Conservation (phyloP, 176 grass and related monocot genomes). For the Olyra latifolia region DNA sequence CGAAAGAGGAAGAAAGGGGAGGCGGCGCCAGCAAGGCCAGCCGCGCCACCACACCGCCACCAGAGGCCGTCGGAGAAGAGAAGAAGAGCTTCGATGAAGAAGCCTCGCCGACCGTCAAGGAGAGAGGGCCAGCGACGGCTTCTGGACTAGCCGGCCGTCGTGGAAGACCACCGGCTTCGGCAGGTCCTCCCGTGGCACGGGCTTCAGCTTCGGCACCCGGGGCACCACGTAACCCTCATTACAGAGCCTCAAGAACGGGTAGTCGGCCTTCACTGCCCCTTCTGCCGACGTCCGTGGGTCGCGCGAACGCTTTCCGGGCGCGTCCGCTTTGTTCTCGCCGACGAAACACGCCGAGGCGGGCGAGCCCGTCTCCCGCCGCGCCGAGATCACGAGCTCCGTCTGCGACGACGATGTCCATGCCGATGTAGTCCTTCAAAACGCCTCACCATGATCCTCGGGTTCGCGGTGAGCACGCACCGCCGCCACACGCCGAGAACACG, state of each 20-base stretch:
- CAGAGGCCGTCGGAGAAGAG: no score
- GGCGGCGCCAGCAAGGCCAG: no score
- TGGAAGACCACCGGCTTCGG: slow-evolving; percentile 76
- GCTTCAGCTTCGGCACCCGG: not conserved
- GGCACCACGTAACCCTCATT: slow-evolving; percentile 74
- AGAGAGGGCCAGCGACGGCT: slow-evolving; percentile 54
- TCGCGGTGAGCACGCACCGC: slow-evolving; percentile 77
- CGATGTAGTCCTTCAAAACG: slow-evolving; percentile 75
- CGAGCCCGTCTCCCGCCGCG: slow-evolving; percentile 51
- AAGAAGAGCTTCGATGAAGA: no score
- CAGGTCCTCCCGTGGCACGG: slow-evolving; percentile 50
- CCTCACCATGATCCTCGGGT: slow-evolving; percentile 80
- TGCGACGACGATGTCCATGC: slow-evolving; percentile 50
- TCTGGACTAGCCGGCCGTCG: slow-evolving; percentile 71
- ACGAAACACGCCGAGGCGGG: slow-evolving; percentile 66
- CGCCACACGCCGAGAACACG: slow-evolving; percentile 66
- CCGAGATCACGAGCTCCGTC: slow-evolving; percentile 54
- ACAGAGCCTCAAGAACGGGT: slow-evolving; percentile 73
- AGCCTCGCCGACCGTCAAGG: no score
- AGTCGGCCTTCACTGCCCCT: slow-evolving; percentile 64
- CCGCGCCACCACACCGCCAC: no score
- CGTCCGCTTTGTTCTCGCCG: slow-evolving; percentile 52
- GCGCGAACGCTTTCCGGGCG: slow-evolving; percentile 36
- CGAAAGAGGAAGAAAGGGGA: no score
- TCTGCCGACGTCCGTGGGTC: slow-evolving; percentile 51